Conservation (phyloP, 495 filamentous ascomycete genomes). For the Penicillium dipodomyicola region DNA sequence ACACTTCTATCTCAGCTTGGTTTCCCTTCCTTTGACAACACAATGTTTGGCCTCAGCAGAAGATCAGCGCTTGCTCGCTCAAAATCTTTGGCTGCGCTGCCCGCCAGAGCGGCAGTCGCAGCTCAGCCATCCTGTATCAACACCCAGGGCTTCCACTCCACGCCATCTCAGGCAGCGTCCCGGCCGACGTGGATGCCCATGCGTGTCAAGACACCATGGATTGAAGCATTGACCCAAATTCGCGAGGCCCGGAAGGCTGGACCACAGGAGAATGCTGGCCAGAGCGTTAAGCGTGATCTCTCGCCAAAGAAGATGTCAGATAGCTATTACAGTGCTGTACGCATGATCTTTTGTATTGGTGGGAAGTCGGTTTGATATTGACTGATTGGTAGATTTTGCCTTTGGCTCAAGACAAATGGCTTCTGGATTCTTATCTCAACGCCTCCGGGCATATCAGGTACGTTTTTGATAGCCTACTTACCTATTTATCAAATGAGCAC, state of each 20-base stretch:
- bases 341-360: constrained; percentile 17
- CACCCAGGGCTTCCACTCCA: constrained; percentile 32
- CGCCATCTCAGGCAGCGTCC: constrained; percentile 26
- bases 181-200: constrained; percentile 48
- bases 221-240: constrained; percentile 59
- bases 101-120: constrained; percentile 15
- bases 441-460: constrained; percentile 62
- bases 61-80: constrained; percentile 17
- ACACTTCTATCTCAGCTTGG: background rate
- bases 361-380: constrained; percentile 5
- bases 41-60: constrained; percentile 26
- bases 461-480: background rate
- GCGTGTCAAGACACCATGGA: constrained; percentile 66
- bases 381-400: constrained; percentile 54
- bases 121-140: constrained; percentile 15
- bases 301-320: constrained; percentile 64
- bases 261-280: constrained; percentile 25
- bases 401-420: constrained; percentile 67
- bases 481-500: background rate
- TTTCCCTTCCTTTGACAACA: constrained; percentile 1
- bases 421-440: constrained; percentile 67
- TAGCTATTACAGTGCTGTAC: constrained; percentile 60
- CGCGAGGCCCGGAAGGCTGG: constrained; percentile 40
- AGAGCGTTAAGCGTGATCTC: constrained; percentile 47
- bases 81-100: constrained; percentile 13